Conservation (phyloP, 805 yeast species). For the Yarrowia divulgata region DNA sequence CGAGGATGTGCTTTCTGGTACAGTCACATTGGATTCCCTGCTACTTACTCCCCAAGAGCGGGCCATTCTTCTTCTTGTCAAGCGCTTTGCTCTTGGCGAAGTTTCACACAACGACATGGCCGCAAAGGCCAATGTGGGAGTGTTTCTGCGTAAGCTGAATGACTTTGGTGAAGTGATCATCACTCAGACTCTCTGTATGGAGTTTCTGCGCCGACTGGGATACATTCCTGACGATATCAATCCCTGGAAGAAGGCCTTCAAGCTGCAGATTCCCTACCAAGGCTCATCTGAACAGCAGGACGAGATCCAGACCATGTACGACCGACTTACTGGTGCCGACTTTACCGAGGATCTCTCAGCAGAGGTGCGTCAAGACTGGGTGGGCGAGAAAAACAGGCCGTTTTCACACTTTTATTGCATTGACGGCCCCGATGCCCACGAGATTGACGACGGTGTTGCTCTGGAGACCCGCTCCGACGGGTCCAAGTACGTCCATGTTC, state of each 20-base stretch:
- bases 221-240: conserved; percentile 22
- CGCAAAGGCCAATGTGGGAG: conserved; percentile 41
- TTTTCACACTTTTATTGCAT: conserved; percentile 67
- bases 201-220: conserved; percentile 11
- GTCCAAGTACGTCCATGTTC: conserved; percentile 60
- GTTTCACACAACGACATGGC: conserved; percentile 41
- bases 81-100: conserved; percentile 44
- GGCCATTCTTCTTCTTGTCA: conserved; percentile 35
- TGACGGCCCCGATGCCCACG: conserved; percentile 80
- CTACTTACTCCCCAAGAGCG: conserved; percentile 4
- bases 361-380: background rate
- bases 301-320: conserved; percentile 20
- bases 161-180: conserved; percentile 7
- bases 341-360: background rate
- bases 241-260: conserved; percentile 23
- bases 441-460: conserved; percentile 93
- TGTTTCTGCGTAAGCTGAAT: conserved; percentile 12
- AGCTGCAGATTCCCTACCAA: conserved; percentile 29
- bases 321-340: background rate
- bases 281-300: conserved; percentile 26
- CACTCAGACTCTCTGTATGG: conserved; percentile 16
- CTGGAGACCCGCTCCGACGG: conserved; percentile 49
- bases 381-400: background rate
- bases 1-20: background rate
- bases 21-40: background rate